These are phyloP conservation scores for Termitomyces sp. DNA, from an alignment of 768 basidiomycete species.

Conservation along the genomic window DNA sequence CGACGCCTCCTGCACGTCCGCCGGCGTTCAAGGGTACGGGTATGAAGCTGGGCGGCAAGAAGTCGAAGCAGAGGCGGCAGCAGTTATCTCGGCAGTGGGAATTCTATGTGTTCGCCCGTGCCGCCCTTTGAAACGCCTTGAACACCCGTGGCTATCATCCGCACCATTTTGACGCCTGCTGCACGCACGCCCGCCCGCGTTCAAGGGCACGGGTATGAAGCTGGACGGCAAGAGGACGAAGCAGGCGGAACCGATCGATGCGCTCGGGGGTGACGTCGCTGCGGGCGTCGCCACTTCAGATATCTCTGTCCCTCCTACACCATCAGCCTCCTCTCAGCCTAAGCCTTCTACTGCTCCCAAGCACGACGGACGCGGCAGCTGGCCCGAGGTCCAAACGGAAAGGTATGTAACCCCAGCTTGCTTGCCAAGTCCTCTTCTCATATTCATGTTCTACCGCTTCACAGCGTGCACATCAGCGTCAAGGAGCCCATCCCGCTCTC, in stretches of 20 bases:
- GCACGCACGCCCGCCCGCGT: slow-evolving; percentile 72
- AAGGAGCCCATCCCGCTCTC: slow-evolving; percentile 82
- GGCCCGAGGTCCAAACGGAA: slow-evolving; percentile 75
- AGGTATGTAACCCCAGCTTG: slow-evolving; percentile 45
- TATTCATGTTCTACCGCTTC: background rate
- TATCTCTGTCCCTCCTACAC: slow-evolving; percentile 49
- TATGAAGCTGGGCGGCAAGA: slow-evolving; percentile 96
- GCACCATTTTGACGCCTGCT: slow-evolving; percentile 40
- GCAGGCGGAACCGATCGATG: slow-evolving; percentile 85
- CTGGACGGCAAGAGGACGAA: slow-evolving; percentile 90
- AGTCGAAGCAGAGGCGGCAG: slow-evolving; percentile 71
- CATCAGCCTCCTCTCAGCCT: slow-evolving; percentile 38
- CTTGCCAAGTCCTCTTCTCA: background rate
- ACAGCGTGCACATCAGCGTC: slow-evolving; percentile 82
- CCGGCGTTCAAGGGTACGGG: slow-evolving; percentile 92
- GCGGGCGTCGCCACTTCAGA: slow-evolving; percentile 39
- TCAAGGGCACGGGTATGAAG: slow-evolving; percentile 97
- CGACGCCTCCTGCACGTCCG: no score
- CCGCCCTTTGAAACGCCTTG: slow-evolving; percentile 71
- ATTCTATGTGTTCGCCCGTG: slow-evolving; percentile 69
- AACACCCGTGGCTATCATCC: slow-evolving; percentile 35
- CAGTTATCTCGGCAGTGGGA: slow-evolving; percentile 65
- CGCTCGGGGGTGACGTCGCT: slow-evolving; percentile 76
- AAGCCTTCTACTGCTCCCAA: slow-evolving; percentile 43
- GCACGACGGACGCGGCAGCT: slow-evolving; percentile 53